Percentiles rank a stretch among this genome's conserved stretches.
These are phyloP conservation scores for Metarhizium sp. DNA, from an alignment of 2,329 filamentous ascomycete species.

Conservation along the genomic window DNA sequence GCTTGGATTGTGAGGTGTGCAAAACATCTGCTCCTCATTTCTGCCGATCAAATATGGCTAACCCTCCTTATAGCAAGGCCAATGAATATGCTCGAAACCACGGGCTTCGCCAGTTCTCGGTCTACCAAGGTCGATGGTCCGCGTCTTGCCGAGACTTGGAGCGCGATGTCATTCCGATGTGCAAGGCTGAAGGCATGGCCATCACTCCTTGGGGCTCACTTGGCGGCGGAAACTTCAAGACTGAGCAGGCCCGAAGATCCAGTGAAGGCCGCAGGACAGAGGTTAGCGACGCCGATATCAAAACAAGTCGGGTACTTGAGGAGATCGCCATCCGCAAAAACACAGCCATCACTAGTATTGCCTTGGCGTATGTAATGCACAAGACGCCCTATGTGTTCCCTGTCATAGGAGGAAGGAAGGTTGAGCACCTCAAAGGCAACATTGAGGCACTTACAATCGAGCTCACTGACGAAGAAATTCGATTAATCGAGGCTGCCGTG, in stretches of 20 bases:
- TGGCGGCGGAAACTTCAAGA: slow-evolving; percentile 38
- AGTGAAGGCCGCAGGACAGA: slow-evolving; percentile 26
- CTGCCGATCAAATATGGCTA: not conserved
- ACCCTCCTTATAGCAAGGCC: slow-evolving; percentile 34
- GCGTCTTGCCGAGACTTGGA: slow-evolving; percentile 30
- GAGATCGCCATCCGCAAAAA: slow-evolving; percentile 36
- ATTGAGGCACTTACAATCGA: slow-evolving; percentile 56
- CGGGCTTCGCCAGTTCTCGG: slow-evolving; percentile 57
- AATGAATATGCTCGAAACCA: slow-evolving; percentile 62
- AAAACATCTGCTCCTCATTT: not conserved
- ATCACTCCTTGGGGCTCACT: slow-evolving; percentile 50
- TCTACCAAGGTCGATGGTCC: slow-evolving; percentile 35
- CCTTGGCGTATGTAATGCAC: slow-evolving; percentile 64
- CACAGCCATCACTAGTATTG: slow-evolving; percentile 38
- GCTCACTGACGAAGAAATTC: slow-evolving; percentile 52
- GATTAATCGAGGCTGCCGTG: slow-evolving; percentile 53
- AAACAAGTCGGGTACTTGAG: slow-evolving; percentile 36
- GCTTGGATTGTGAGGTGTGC: slow-evolving; percentile 53
- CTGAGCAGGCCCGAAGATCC: slow-evolving; percentile 23
- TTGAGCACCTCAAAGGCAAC: slow-evolving; percentile 61
- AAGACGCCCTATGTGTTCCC: slow-evolving; percentile 67
- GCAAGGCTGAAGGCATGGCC: slow-evolving; percentile 36
- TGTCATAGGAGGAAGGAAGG: slow-evolving; percentile 59
- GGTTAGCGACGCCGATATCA: slow-evolving; percentile 43
- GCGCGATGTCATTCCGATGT: slow-evolving; percentile 35